Evolutionary conservation across 129 eudicot species (phyloP).

Genomic region (Solidago caesia): DNA sequence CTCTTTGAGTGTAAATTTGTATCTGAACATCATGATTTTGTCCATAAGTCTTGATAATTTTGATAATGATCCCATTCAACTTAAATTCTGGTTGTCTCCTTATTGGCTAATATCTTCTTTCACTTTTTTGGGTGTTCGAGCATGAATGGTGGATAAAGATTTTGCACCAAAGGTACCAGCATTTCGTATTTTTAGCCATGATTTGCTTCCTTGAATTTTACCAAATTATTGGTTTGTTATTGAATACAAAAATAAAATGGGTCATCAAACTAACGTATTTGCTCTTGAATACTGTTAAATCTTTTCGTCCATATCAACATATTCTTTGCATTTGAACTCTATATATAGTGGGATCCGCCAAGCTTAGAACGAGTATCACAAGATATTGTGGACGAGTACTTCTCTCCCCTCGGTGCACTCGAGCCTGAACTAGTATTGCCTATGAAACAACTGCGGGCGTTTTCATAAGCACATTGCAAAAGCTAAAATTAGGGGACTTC

Average conservation of each 20-base stretch:
- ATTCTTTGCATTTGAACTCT: no score
- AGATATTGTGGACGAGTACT: constrained; percentile 4
- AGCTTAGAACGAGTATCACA: constrained; percentile 4
- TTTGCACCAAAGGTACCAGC: constrained; percentile 11
- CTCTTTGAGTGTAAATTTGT: no score
- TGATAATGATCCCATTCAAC: no score
- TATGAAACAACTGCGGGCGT: neutral
- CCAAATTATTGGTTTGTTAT: no score
- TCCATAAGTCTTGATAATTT: no score
- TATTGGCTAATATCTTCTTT: neutral
- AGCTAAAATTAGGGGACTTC: neutral
- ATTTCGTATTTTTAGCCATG: neutral
- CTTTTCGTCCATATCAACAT: no score
- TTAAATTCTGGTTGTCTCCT: no score
- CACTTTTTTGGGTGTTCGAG: neutral
- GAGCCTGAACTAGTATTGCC: constrained; percentile 10
- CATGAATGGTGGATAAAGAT: constrained; percentile 17
- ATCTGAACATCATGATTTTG: no score
- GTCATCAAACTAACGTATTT: no score
- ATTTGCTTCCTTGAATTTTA: no score
- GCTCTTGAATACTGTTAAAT: no score
- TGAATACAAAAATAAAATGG: no score
- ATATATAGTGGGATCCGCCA: neutral
- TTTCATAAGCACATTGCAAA: neutral
- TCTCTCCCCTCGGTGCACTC: neutral